Evolutionary conservation across 2,329 filamentous ascomycete genomes (phyloP).

Genomic region (Pseudocercospora pini-densiflorae): DNA sequence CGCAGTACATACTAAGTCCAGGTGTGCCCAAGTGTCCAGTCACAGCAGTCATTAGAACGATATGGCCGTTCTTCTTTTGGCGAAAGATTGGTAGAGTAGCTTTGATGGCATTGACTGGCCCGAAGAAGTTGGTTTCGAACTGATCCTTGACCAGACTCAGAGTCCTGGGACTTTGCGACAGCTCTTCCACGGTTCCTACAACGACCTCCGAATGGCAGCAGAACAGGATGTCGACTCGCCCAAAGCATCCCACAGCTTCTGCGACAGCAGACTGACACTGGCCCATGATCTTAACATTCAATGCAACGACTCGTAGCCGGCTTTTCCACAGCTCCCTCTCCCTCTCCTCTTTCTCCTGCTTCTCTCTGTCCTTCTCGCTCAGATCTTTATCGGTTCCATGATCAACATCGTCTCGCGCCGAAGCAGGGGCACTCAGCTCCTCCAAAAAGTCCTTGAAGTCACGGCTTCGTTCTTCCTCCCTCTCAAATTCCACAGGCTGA

Average conservation of each 20-base stretch:
- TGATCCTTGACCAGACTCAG: constrained; percentile 84
- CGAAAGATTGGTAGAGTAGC: constrained; percentile 81
- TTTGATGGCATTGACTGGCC: constrained; percentile 94
- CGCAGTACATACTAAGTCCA: constrained; percentile 86
- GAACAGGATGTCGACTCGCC: constrained; percentile 84
- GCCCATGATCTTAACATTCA: constrained; percentile 64
- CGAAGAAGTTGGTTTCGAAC: constrained; percentile 94
- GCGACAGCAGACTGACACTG: constrained; percentile 87
- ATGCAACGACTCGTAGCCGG: constrained; percentile 66
- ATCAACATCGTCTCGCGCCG: constrained; percentile 14
- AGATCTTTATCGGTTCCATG: constrained; percentile 37
- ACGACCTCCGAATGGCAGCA: constrained; percentile 90
- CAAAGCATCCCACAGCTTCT: constrained; percentile 82
- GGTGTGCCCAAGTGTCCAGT: constrained; percentile 93
- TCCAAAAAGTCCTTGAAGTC: constrained; percentile 82
- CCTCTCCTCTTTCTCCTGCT: constrained; percentile 40
- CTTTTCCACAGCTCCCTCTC: constrained; percentile 66
- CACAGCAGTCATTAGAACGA: constrained; percentile 86
- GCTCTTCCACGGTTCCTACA: constrained; percentile 88
- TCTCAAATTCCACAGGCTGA: constrained; percentile 75
- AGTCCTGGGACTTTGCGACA: constrained; percentile 73
- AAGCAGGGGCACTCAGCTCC: constrained; percentile 45
- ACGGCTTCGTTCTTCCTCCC: constrained; percentile 68
- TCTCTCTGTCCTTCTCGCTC: constrained; percentile 59
- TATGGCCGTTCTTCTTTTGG: constrained; percentile 80